These are phyloP conservation scores for Ophiostoma tasmaniense DNA, from an alignment of 2,329 filamentous ascomycete species.

Conservation along the genomic window DNA sequence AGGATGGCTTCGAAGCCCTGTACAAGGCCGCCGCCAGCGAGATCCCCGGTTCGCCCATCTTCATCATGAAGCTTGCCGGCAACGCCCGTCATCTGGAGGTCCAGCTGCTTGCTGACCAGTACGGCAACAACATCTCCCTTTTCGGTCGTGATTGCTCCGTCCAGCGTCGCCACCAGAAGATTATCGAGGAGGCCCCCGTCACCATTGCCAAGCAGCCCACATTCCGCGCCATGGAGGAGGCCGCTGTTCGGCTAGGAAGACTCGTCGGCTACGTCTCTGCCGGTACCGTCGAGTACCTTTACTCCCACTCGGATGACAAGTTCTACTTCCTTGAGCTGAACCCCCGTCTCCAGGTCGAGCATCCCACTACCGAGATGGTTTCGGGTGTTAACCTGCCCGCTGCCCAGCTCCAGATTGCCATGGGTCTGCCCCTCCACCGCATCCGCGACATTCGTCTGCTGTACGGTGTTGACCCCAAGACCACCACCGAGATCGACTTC, in stretches of 20 bases:
- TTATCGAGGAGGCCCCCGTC: constrained; percentile 97
- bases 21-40: constrained; percentile 97
- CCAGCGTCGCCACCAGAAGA: constrained; percentile 97
- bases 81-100: constrained; percentile 96
- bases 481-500: constrained; percentile 83
- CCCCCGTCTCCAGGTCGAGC: constrained; percentile 97
- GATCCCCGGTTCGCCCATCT: constrained; percentile 97
- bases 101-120: constrained; percentile 94
- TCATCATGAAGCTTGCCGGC: constrained; percentile 99
- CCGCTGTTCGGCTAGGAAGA: constrained; percentile 84
- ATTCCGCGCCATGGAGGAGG: constrained; percentile 94
- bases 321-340: constrained; percentile 99
- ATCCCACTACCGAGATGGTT: constrained; percentile 99
- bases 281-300: constrained; percentile 97
- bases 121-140: constrained; percentile 98
- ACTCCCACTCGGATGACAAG: constrained; percentile 95
- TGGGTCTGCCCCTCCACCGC: constrained; percentile 93
- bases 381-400: constrained; percentile 95
- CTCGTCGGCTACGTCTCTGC: constrained; percentile 98
- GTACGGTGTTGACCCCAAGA: constrained; percentile 90
- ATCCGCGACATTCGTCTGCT: constrained; percentile 93
- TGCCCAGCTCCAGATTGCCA: constrained; percentile 95
- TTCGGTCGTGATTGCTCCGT: constrained; percentile 99
- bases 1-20: constrained; percentile 74
- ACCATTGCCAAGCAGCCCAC: constrained; percentile 85